Conservation (phyloP, 176 grass and related monocot genomes). For the Oryza meridionalis region DNA sequence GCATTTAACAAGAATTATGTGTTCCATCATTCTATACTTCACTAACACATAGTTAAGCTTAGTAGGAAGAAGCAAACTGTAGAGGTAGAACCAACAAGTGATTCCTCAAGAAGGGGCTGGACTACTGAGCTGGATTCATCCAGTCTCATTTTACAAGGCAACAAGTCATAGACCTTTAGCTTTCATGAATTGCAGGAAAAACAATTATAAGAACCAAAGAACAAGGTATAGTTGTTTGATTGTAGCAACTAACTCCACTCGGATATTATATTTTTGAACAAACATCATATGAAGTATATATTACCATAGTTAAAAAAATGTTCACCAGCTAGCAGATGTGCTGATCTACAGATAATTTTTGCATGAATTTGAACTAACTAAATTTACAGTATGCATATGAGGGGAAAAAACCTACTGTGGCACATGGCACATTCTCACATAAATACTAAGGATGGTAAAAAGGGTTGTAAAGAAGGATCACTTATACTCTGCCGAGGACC, state of each 20-base stretch:
- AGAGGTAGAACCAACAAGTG: background rate
- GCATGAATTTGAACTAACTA: constrained; percentile 1
- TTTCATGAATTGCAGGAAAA: constrained; percentile 8
- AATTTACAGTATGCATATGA: background rate
- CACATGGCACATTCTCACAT: constrained; percentile 25
- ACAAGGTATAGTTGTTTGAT: background rate
- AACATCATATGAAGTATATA: too few species aligned
- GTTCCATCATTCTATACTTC: background rate
- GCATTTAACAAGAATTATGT: background rate
- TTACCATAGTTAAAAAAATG: background rate
- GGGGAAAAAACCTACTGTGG: background rate
- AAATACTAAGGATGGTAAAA: constrained; percentile 8
- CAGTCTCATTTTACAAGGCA: background rate
- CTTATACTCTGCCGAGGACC: background rate
- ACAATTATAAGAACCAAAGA: constrained; percentile 8
- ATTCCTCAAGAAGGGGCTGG: background rate
- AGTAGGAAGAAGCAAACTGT: background rate
- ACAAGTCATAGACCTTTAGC: background rate
- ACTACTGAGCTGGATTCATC: background rate
- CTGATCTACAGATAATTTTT: background rate
- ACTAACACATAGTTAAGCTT: constrained; percentile 4
- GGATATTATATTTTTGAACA: background rate
- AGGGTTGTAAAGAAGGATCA: background rate
- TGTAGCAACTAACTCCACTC: background rate
- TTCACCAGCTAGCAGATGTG: background rate